These are phyloP conservation scores for Ogataea henricii DNA, from an alignment of 805 yeast genomes.

Conservation along the genomic window DNA sequence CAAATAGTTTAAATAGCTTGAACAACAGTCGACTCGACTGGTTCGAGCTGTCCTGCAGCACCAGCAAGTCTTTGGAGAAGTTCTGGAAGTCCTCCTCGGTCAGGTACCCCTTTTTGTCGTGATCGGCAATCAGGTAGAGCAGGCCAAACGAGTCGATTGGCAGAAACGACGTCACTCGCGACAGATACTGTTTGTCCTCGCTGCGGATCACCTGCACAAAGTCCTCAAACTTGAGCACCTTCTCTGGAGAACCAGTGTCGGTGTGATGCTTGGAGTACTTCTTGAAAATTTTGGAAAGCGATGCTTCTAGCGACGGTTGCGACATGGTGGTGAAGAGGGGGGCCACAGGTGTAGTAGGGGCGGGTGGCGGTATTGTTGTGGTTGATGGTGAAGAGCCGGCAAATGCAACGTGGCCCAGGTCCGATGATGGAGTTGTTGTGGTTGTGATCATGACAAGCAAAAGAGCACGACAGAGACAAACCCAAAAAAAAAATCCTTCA, in stretches of 20 bases:
- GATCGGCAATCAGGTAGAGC: conserved; percentile 81
- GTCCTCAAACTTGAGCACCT: conserved; percentile 40
- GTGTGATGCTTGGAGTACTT: conserved; percentile 42
- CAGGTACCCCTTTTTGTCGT: conserved; percentile 60
- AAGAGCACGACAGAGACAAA: not conserved
- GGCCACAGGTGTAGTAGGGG: not conserved
- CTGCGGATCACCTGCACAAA: conserved; percentile 46
- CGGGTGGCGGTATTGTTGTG: not conserved
- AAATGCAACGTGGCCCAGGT: conserved; percentile 1
- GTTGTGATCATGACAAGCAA: conserved; percentile 10
- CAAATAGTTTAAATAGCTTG: conserved; percentile 54
- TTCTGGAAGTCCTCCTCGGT: conserved; percentile 64
- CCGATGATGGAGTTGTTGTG: conserved; percentile 14
- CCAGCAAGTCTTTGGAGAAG: conserved; percentile 55
- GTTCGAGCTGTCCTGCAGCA: conserved; percentile 49
- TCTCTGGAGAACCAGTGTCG: conserved; percentile 31
- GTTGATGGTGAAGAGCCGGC: not conserved
- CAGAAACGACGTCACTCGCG: conserved; percentile 36
- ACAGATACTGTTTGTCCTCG: conserved; percentile 41
- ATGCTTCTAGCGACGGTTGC: conserved; percentile 18
- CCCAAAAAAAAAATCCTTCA: not conserved
- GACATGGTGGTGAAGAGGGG: conserved; percentile 13
- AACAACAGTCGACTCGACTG: conserved; percentile 51
- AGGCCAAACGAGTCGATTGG: conserved; percentile 64
- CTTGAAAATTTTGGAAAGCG: conserved; percentile 41